These are phyloP conservation scores for Fusarium tuaranense DNA, from an alignment of 2,329 filamentous ascomycete genomes.

Conservation along the genomic window DNA sequence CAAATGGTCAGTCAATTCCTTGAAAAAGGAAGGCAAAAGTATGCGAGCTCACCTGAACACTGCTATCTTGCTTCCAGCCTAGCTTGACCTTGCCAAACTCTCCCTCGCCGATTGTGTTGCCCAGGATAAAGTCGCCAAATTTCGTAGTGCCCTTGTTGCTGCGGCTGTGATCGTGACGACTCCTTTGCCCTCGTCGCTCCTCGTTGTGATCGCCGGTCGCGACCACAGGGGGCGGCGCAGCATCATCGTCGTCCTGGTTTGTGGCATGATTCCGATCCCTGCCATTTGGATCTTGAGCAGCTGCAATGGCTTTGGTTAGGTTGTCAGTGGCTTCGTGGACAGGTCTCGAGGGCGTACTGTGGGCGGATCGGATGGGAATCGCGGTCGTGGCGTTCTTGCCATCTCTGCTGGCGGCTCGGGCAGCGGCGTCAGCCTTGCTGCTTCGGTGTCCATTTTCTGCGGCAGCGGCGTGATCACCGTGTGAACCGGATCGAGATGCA, in stretches of 20 bases:
- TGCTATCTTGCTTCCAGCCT: constrained; percentile 96
- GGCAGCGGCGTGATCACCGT: constrained; percentile 46
- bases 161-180: constrained; percentile 68
- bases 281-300: constrained; percentile 48
- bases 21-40: neutral
- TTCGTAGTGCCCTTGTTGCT: constrained; percentile 76
- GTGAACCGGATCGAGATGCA: constrained; percentile 50
- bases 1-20: constrained; percentile 22
- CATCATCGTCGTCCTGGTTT: constrained; percentile 50
- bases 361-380: constrained; percentile 59
- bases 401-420: constrained; percentile 56
- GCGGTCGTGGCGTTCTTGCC: constrained; percentile 51
- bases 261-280: constrained; percentile 44
- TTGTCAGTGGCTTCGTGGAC: constrained; percentile 83
- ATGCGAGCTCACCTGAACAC: constrained; percentile 72
- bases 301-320: constrained; percentile 76
- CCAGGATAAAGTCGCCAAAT: constrained; percentile 95
- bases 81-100: constrained; percentile 99
- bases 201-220: constrained; percentile 59
- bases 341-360: constrained; percentile 63
- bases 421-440: constrained; percentile 53
- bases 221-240: constrained; percentile 59
- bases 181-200: constrained; percentile 62
- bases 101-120: constrained; percentile 95
- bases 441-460: constrained; percentile 47